Evolutionary conservation across 495 filamentous ascomycete species (phyloP), one percentile per base, ranked within the genome.

Genomic region (Chaetomium tenue): DNA sequence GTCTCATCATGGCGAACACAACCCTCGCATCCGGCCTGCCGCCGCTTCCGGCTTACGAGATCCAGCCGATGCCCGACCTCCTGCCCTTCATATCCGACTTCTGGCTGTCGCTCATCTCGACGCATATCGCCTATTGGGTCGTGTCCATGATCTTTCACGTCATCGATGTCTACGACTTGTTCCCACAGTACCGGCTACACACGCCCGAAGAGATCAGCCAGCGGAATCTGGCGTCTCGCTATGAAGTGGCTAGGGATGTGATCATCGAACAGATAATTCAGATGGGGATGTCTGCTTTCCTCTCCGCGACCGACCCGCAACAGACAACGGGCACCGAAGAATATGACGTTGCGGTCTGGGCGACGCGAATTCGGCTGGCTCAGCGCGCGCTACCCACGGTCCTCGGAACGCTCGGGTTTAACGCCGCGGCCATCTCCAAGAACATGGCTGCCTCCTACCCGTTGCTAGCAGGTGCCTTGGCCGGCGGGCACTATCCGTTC

Each of bases 221-320:
- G 75, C 83, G 93, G 63, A 98, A 98, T 76, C 91, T 89, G 68
- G 93, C 91, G 53, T 84, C 88, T 58, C 84, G 90, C 58, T 88
- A 82, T 76, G 88, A 97, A 66, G 91, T 96, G 4, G 84, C 91
- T 23, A 87, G 88, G 70, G 91, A 95, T 81, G 92, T 97, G 65
- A 76, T 97, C 46, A 70, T 96, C 39, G 91, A 98, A 73, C 93
- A 98, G 68, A 69, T 91, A n/a, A 87, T 97, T 37, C 93, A 97
- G 76, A 89, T 89, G 2, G 74, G 82, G 13, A 83, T 90, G 18
- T 87, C 87, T 13, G 65, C 84, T 26, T 72, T 81, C 1, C 74
- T 96, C 46, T 78, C 83, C 11, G 77, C 85, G 52, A 86, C 88
- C 11, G 91, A 94, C 70, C 79, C 82, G 23, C 74, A 76, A 28